These are phyloP conservation scores for Alisma plantagoaquatica DNA, from an alignment of 106 monocot genomes.

Conservation along the genomic window DNA sequence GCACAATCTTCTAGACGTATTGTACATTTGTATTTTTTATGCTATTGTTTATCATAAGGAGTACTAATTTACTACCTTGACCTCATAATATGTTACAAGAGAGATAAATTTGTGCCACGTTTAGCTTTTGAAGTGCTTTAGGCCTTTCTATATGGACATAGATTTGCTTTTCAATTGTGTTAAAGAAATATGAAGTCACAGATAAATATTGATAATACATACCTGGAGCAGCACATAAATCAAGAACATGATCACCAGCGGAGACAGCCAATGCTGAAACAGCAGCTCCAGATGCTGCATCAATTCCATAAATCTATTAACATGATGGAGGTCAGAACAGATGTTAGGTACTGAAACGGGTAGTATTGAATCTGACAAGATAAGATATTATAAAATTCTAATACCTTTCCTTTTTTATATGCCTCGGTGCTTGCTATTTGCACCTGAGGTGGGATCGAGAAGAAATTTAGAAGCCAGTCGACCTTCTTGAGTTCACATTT, in stretches of 20 bases:
- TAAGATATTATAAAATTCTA: too few relatives aligned
- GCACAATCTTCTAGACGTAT: too few relatives aligned
- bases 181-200: not conserved
- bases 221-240: constrained; percentile 97
- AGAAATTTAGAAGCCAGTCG: constrained; percentile 67
- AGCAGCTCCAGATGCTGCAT: constrained; percentile 98
- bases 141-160: too few relatives aligned
- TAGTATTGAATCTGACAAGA: too few relatives aligned
- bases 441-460: constrained; percentile 51
- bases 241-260: constrained; percentile 90
- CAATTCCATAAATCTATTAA: constrained; percentile 91
- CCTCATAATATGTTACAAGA: too few relatives aligned
- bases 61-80: too few relatives aligned
- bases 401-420: constrained; percentile 76
- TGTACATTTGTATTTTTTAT: too few relatives aligned
- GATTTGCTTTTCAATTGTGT: not conserved
- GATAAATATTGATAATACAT: not conserved
- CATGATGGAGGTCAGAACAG: too few relatives aligned
- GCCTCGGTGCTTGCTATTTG: constrained; percentile 62
- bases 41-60: too few relatives aligned
- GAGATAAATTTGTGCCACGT: too few relatives aligned
- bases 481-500: constrained; percentile 43
- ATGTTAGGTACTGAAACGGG: too few relatives aligned
- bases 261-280: constrained; percentile 58
- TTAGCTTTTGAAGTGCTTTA: too few relatives aligned